These are phyloP conservation scores for Parastagonospora avenae DNA, from an alignment of 2,329 filamentous ascomycete species.

Conservation along the genomic window DNA sequence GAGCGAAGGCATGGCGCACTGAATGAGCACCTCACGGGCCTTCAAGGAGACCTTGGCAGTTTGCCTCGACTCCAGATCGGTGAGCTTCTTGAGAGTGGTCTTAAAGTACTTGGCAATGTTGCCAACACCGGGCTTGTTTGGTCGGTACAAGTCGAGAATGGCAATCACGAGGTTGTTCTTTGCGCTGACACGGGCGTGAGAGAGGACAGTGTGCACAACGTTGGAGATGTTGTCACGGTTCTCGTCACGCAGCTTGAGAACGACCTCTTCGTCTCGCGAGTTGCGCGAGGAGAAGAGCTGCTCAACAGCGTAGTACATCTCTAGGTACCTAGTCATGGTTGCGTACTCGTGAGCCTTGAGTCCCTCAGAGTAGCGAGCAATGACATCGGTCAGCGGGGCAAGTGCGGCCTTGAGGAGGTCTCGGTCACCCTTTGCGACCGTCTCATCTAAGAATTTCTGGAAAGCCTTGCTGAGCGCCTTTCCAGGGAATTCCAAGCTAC, in stretches of 20 bases:
- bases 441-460: constrained; percentile 86
- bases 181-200: constrained; percentile 86
- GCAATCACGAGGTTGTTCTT: constrained; percentile 95
- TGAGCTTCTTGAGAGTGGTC: constrained; percentile 79
- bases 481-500: constrained; percentile 87
- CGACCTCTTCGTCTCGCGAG: constrained; percentile 88
- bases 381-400: constrained; percentile 75
- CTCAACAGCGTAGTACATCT: constrained; percentile 83
- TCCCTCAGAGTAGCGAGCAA: constrained; percentile 82
- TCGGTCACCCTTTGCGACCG: constrained; percentile 73
- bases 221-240: constrained; percentile 89
- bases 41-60: constrained; percentile 97
- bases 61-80: constrained; percentile 83
- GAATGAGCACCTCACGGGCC: constrained; percentile 95
- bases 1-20: constrained; percentile 92
- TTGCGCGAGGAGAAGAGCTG: constrained; percentile 84
- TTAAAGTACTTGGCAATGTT: constrained; percentile 90
- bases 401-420: constrained; percentile 75
- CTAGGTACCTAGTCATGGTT: constrained; percentile 78
- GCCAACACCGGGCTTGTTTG: constrained; percentile 88
- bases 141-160: constrained; percentile 90
- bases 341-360: constrained; percentile 88
- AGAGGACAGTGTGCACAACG: constrained; percentile 88
- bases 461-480: constrained; percentile 85
- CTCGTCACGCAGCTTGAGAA: constrained; percentile 91